A percentile compares a stretch with the other conserved stretches of the same genome.
phyloP scores from a whole-genome alignment of 164 flowering plant species.

The Cinnamomum micranthum region DNA sequence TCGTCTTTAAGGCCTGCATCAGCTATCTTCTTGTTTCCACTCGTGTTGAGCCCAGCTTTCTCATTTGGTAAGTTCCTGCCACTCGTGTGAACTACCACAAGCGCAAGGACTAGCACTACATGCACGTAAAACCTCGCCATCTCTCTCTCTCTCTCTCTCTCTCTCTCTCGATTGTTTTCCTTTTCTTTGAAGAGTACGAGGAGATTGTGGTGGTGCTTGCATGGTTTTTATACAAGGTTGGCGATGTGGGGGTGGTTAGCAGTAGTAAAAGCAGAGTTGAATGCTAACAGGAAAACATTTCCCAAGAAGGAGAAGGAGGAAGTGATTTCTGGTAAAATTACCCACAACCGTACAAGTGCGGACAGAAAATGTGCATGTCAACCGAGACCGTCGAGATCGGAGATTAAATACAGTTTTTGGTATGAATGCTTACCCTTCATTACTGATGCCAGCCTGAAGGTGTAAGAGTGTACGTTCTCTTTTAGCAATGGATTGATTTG shows the following conservation, averaged over 20 bases:
- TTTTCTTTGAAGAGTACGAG: background rate
- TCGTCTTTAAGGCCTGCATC: constrained; percentile 8
- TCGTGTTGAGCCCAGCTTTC: background rate
- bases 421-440: too few species aligned
- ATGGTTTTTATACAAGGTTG: background rate
- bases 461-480: too few species aligned
- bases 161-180: background rate
- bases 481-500: too few species aligned
- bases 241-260: background rate
- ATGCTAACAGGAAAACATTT: background rate
- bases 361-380: background rate
- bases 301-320: background rate
- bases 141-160: too few species aligned
- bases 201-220: background rate
- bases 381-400: background rate
- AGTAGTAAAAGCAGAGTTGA: background rate
- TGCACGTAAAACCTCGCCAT: constrained; percentile 8
- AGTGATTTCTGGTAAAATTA: background rate
- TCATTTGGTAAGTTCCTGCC: background rate
- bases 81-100: background rate
- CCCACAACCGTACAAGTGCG: background rate
- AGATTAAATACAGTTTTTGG: too few species aligned
- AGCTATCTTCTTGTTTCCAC: background rate
- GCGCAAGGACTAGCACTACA: background rate
- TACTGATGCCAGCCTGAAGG: too few species aligned